Base-by-base conservation (phyloP, 1,284 basidiomycete genomes). In the Pyrrhoderma noxium region DNA sequence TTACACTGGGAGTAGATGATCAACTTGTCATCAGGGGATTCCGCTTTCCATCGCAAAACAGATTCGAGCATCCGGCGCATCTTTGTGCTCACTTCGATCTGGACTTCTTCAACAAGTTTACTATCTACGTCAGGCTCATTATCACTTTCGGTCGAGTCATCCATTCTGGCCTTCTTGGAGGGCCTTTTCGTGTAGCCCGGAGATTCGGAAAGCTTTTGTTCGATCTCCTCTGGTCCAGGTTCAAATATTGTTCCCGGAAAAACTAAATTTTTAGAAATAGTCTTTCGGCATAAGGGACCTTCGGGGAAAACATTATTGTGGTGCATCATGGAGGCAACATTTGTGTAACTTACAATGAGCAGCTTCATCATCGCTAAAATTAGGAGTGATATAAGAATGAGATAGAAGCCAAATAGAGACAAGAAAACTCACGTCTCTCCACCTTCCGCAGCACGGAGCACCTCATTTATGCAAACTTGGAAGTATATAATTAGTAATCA, bases 1-100 rank as follows among this genome's bases (percentile, higher is more conserved):
- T 49, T 53, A 82, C 82, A 85, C 62, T 85, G 82, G 7, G 81
- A 84, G 63, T 80, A 85, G 36, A 74, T 71, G 38, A 85, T 85
- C 2, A 76, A 77, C 70, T 85, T 85, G 62, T 85, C 82, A 0
- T 79, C 80, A 2, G 68, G 70, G 4, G 59, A 57, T n/a, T 80
- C 78, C n/a, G 49, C 40, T 18, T 49, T 45, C 76, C 79, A 82
- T 58, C 80, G 70, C 59, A 75, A 73, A 54, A 85, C 65, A 49
- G 72, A 67, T 2, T 69, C 59, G 27, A 82, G 59, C 59, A 85
- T 64, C 25, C 71, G 70, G n/a, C 75, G 36, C 82, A 86, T 85
- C 70, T 85, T 86, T 8, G 80, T 70, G 61, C 80, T 82, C 11
- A 80, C 73, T 62, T 82, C 80, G 5, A 51, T 13, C n/a, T 35